These are phyloP conservation scores for Hymenoscyphus albidus DNA, from an alignment of 2,329 filamentous ascomycete genomes.

Conservation along the genomic window DNA sequence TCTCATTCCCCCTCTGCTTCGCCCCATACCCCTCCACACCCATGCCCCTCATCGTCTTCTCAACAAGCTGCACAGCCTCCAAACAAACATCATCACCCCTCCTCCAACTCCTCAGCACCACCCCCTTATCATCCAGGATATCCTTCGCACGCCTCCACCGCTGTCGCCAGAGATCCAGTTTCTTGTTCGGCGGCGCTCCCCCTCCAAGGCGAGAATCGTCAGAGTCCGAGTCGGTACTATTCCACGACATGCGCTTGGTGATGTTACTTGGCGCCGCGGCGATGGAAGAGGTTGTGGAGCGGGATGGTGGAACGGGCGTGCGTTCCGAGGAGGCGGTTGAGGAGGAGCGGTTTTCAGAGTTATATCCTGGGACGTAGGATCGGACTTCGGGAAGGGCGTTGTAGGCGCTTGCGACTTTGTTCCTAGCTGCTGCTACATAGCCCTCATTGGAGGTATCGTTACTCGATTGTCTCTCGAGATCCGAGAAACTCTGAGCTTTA, in stretches of 20 bases:
- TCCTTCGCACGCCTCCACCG: constrained; percentile 63
- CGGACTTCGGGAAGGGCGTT: constrained; percentile 34
- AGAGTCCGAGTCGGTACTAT: constrained; percentile 27
- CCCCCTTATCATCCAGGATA: constrained; percentile 58
- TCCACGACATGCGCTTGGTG: constrained; percentile 24
- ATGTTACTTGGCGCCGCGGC: constrained; percentile 12
- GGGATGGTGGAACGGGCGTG: neutral
- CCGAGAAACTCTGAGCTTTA: constrained; percentile 28
- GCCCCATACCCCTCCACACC: constrained; percentile 34
- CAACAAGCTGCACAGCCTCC: constrained; percentile 63
- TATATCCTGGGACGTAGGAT: constrained; percentile 29
- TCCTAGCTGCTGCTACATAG: constrained; percentile 30
- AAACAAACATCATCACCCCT: constrained; percentile 65
- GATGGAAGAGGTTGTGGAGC: neutral
- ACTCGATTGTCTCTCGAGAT: constrained; percentile 20
- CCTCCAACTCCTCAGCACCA: constrained; percentile 70
- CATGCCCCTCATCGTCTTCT: constrained; percentile 48
- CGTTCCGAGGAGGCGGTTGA: constrained; percentile 21
- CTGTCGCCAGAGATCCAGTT: constrained; percentile 68
- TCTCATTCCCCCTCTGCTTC: constrained; percentile 22
- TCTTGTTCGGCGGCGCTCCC: constrained; percentile 50
- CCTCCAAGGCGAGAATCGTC: constrained; percentile 27
- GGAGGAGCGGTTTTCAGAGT: constrained; percentile 19
- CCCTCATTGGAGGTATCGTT: constrained; percentile 19
- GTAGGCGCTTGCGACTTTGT: constrained; percentile 33